phyloP scores from a whole-genome alignment of 2,329 filamentous ascomycete genomes.

The Trichoderma atroviride region DNA sequence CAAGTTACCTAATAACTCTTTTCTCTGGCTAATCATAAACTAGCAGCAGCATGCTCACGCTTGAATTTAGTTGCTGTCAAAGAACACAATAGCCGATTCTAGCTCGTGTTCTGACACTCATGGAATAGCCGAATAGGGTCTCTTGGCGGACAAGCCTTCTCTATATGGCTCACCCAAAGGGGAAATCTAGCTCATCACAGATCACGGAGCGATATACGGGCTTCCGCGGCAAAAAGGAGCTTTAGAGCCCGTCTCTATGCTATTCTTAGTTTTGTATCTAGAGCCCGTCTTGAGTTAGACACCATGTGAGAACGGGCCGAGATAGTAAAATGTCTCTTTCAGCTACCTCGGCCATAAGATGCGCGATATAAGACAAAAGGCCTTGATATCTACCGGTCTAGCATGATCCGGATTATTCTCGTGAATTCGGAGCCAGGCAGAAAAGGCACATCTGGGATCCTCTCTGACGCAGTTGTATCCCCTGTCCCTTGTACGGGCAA shows the following conservation, averaged over 20 bases:
- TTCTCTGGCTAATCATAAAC: neutral
- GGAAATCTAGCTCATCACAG: conserved; percentile 6
- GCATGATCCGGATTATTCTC: conserved; percentile 25
- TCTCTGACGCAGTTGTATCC: neutral
- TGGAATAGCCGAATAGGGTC: neutral
- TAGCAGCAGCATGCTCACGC: neutral
- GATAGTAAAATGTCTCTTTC: neutral
- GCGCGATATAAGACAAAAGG: conserved; percentile 13
- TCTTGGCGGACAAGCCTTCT: neutral
- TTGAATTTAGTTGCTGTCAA: neutral
- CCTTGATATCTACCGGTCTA: neutral
- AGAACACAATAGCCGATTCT: neutral
- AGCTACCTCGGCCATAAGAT: neutral
- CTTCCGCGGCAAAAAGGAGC: neutral
- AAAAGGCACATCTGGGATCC: neutral
- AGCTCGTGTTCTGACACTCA: neutral
- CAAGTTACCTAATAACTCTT: neutral
- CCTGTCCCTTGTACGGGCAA: neutral
- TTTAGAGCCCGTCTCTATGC: neutral
- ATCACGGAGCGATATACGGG: neutral
- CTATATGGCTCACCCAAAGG: neutral
- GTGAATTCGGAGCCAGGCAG: conserved; percentile 5
- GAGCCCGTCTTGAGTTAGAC: conserved; percentile 19
- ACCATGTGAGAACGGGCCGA: conserved; percentile 19
- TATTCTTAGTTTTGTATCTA: neutral